Evolutionary conservation across 768 basidiomycete genomes (phyloP), one percentile per base, ranked within the genome.

Genomic region (Pisolithus tinctorius): DNA sequence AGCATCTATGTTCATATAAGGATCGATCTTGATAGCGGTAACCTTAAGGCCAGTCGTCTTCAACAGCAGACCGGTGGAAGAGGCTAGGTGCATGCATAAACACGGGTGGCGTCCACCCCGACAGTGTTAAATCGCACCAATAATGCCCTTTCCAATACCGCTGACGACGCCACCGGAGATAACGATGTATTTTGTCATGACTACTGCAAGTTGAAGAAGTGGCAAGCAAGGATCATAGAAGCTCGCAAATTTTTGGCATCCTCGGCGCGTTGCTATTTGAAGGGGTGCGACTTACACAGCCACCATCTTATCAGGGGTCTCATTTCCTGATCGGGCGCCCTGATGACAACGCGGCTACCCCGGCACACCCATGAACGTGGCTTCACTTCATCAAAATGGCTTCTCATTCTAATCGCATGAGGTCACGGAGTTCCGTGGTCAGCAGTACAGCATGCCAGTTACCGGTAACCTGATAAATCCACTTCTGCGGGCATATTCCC

Each of bases 1-100:
- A 23, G 95, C 95, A 77, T 99, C 95, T 61, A 99, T 97, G 73
- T 99, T 99, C 95, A 99, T 98, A 61, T 99, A 99, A 13, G 95
- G 95, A 67, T 99, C 95, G 62, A 99, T 98, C 74, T 99, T 99
- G 78, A 99, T 97, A 10, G 95, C 90, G 7, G 95, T 99, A 60
- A 97, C 95, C 73, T 93, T 96, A 54, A 96, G 77, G 44, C 95
- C 95, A 36, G 86, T 83, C 41, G 91, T 97, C 73, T 97, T 97
- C 66, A 99, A 77, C 47, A 98, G 79, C 47, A 98, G 75, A 53
- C 95, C 95, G 5, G 95, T 97, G 46, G 94, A 97, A 26, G 95
- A 98, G 58, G 95, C 95, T 97, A 65, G 38, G 55, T 36, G 43
- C 45, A 51, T 59, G 57, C n/a, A 63, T 57, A 62, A 61, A 62